phyloP scores from a whole-genome alignment of 129 eudicot genomes.

The Kitagawia praeruptora region DNA sequence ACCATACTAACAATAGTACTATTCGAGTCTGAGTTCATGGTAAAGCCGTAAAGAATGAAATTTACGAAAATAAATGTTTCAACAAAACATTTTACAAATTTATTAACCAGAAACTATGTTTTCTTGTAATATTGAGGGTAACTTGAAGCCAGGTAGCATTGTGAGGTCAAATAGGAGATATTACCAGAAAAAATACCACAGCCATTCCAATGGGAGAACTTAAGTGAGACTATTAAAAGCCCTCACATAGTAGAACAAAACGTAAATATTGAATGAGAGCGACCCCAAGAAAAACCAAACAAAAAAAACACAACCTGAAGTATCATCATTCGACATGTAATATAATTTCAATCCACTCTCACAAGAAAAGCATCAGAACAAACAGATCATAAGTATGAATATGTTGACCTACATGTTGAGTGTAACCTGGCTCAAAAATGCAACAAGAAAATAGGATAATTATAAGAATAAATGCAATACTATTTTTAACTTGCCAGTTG shows the following conservation, averaged over 20 bases:
- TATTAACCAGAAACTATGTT: background rate
- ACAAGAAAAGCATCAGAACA: background rate
- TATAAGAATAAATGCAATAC: conserved; percentile 2
- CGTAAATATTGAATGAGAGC: background rate
- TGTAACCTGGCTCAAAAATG: background rate
- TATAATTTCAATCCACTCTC: background rate
- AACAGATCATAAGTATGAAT: background rate
- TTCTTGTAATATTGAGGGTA: background rate
- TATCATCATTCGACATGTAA: background rate
- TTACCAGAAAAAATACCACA: background rate
- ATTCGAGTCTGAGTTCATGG: background rate
- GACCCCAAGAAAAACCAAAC: background rate
- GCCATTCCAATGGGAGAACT: background rate
- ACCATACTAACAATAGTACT: background rate
- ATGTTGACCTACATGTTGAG: background rate
- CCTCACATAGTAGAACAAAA: background rate
- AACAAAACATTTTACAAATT: background rate
- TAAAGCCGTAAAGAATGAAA: background rate
- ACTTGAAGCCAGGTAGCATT: background rate
- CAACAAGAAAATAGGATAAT: background rate
- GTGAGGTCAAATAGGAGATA: background rate
- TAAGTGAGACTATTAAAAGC: background rate
- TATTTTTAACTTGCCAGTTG: conserved; percentile 61
- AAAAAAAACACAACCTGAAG: background rate
- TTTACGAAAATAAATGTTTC: background rate